Base-by-base conservation (phyloP, 345 rosid species). In the Arabis hirsuta region DNA sequence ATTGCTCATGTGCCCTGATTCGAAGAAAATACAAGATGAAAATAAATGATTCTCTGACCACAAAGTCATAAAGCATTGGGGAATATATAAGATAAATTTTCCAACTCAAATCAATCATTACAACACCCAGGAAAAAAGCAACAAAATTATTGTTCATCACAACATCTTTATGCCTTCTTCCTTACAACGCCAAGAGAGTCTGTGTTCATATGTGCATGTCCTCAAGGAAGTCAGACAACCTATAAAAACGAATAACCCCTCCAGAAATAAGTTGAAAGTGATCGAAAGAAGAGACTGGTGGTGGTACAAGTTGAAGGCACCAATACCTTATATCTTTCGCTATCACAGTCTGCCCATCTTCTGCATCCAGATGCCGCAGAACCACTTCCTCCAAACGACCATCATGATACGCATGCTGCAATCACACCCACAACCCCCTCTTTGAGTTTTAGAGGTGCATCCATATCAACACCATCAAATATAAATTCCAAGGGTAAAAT, bases 371-470 rank as follows among this genome's bases (percentile, higher is more conserved):
- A 86, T 89, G 96, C 34, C 96, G 87, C 65, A 86, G 72, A 74
- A 76, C 88, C 43, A 84, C 88, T 80, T 91, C 92, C 84, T 86
- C 97, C 78, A 87, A 74, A 36, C 83, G 86, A 56, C 96, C 97
- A 76, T 87, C 96, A 69, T 78, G 85, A 78, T 78, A 87, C 1
- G 86, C 87, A 78, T 91, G 97, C 97, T 87, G 84, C 86, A 85
- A 78, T 62, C 65, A 69, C 45, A 60, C 19, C 71, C 71, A 63
- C 68, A 56, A 55, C 65, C 65, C 55, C 29, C 34, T 24, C 9
- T 50, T 29, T 66, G 73, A 58, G 78, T 58, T 58, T 51, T 27
- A 74, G 67, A 58, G 41, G 39, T 67, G 47, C 62, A 67, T 59
- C 60, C 54, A 73, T 24, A 71, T 64, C 45, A 58, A 19, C 62